Base-by-base conservation (phyloP, 2,329 filamentous ascomycete genomes). In the Trichocomaceae sp. region DNA sequence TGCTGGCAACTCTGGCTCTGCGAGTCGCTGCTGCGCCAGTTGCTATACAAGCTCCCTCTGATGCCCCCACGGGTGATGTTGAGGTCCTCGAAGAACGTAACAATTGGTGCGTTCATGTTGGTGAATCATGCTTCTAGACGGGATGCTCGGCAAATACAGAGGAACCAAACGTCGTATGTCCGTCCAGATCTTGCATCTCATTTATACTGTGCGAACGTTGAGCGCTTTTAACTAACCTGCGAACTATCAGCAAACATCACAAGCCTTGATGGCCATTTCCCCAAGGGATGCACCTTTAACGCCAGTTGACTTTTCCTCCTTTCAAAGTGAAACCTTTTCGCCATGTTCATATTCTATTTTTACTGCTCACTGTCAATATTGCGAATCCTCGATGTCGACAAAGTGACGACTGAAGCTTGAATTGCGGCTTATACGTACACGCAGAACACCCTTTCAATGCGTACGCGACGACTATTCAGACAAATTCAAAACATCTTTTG, bases 1-100 rank as follows among this genome's bases (percentile, higher is more conserved):
- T 46, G 6, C 13, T 52, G 2, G 20, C 50, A 15, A 41, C 50
- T 26, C 19, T 52, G 31, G 50, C 41, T 22, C 50, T 52, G 26
- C 26, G 50, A 19, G 41, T 52, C 29, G 29, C 41, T 35, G 50
- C 50, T 20, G 50, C 41, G 13, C 50, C 49, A 9, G 12, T 51
- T 35, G 49, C 41, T 22, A 20, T 45, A 12, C 15, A 42, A 7
- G n/a, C 22, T 26, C 8, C 37, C 6, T 35, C 26, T 50, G n/a
- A 15, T 50, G 31, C 9, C 15, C 31, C 9, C 1, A 15, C 39
- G 17, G 19, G 6, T 22, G 39, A 22, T 5, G 17, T 12, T 22
- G 17, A 50, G 9, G 10, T 9, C 19, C 2, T 22, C 33, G 49
- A 45, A 17, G 29, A 33, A 13, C 19, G 50, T 8, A n/a, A 9